Conservation (phyloP, 2,329 filamentous ascomycete species). For the Calonectria montana region DNA sequence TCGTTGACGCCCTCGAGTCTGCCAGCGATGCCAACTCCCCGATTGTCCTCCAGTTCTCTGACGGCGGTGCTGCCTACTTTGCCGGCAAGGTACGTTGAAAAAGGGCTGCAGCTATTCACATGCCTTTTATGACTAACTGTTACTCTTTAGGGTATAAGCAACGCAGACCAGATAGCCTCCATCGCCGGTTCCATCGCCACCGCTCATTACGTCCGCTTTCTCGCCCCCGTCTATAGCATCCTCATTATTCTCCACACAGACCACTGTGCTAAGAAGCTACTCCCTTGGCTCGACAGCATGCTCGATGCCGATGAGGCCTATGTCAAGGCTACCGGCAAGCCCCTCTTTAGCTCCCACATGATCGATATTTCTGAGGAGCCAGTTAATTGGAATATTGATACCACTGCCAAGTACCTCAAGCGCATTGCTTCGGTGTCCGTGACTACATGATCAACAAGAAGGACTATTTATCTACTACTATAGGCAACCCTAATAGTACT, state of each 20-base stretch:
- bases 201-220: conserved; percentile 91
- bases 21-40: conserved; percentile 92
- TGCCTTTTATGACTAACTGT: conserved; percentile 8
- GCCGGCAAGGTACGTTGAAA: conserved; percentile 77
- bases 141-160: conserved; percentile 74
- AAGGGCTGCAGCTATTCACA: background rate
- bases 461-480: conserved; percentile 87
- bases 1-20: conserved; percentile 89
- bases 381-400: conserved; percentile 90
- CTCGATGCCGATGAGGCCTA: conserved; percentile 92
- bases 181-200: conserved; percentile 89
- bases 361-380: conserved; percentile 95
- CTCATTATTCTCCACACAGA: conserved; percentile 97
- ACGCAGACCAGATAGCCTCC: conserved; percentile 85
- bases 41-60: conserved; percentile 91
- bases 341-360: conserved; percentile 98
- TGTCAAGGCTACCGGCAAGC: conserved; percentile 93
- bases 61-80: conserved; percentile 94
- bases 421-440: conserved; percentile 88
- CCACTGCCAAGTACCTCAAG: conserved; percentile 93
- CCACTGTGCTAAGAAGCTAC: conserved; percentile 99
- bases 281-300: conserved; percentile 97
- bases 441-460: conserved; percentile 96
- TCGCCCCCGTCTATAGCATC: conserved; percentile 88
- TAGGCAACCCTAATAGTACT: conserved; percentile 94